Evolutionary conservation across 2,329 filamentous ascomycete genomes (phyloP), one percentile per base, ranked within the genome.

Genomic region (Chaetomium strumarium): DNA sequence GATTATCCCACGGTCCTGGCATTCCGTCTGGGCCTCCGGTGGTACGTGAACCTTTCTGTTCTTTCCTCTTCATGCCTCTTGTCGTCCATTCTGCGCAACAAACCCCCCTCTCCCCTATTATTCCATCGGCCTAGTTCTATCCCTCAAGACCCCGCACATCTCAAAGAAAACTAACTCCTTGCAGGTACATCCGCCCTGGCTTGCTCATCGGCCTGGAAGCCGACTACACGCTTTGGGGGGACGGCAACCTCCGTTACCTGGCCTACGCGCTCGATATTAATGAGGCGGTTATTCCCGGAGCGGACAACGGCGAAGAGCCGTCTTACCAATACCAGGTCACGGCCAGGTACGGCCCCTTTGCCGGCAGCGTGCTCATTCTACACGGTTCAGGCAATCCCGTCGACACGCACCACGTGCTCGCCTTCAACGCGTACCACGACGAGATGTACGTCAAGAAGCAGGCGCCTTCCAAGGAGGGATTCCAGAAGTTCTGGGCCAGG

Each of bases 1-100:
- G 45, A 49, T 29, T 37, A 10, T 10, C 7, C 11, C 10, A 19
- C 48, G 3, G 45, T 51, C 14, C 13, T 56, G 11, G 54, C 56
- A 4, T 49, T 55, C n/a, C 12, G 34, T 6, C 13, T 58, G 38
- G 56, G 56, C 14, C 31, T 58, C 17, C 36, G 48, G 34, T 58
- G 56, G 56, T 56, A 49, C 39, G 44, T 38, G 19, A n/a, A 13
- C 14, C 14, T 31, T 16, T 14, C 17, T 19, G 9, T 13, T 16
- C 31, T 43, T 13, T 24, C 13, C 10, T 41, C 7, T 24, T 24
- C 24, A 4, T 24, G 24, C 7, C 24, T 24, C 7, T 24, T 24
- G 4, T 24, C 24, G 4, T 24, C 7, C 24, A 7, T 24, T 7
- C 24, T 7, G 24, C 24, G 4, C 7, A 24, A 3, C 11, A 34